Conservation (phyloP, 129 eudicot species). For the Escallonia herrerae region DNA sequence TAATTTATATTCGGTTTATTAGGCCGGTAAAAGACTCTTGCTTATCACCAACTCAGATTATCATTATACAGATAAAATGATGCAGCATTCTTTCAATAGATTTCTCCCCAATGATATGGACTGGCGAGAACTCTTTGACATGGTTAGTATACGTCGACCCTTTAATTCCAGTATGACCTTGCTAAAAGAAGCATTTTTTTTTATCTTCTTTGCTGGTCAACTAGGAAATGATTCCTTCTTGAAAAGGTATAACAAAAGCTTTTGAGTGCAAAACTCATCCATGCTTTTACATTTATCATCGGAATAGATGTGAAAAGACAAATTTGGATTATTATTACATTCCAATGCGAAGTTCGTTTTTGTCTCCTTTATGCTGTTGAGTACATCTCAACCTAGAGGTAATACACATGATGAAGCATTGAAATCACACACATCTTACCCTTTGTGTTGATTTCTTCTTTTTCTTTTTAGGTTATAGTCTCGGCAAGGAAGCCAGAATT, state of each 20-base stretch:
- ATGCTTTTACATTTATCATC: no score
- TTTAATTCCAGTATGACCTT: not conserved
- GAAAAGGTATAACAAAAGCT: not conserved
- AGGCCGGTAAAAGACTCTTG: conserved; percentile 97
- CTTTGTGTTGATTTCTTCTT: not conserved
- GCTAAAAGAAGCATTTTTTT: not conserved
- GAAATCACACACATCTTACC: no score
- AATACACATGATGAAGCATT: no score
- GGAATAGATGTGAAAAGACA: not conserved
- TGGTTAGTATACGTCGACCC: conserved; percentile 43
- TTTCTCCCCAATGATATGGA: conserved; percentile 91
- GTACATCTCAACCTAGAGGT: no score
- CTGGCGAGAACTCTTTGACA: conserved; percentile 94
- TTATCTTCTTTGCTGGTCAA: not conserved
- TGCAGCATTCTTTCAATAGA: conserved; percentile 89
- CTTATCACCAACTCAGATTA: conserved; percentile 92
- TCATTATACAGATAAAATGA: conserved; percentile 93
- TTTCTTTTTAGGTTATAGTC: conserved; percentile 67
- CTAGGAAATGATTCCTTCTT: not conserved
- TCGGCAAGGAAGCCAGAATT: conserved; percentile 97
- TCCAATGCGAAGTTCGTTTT: not conserved
- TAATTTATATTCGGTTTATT: conserved; percentile 9
- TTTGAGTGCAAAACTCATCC: no score
- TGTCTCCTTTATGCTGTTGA: not conserved
- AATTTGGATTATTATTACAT: not conserved